These are phyloP conservation scores for Hypomyces rosellus DNA, from an alignment of 2,329 filamentous ascomycete species.

Conservation along the genomic window DNA sequence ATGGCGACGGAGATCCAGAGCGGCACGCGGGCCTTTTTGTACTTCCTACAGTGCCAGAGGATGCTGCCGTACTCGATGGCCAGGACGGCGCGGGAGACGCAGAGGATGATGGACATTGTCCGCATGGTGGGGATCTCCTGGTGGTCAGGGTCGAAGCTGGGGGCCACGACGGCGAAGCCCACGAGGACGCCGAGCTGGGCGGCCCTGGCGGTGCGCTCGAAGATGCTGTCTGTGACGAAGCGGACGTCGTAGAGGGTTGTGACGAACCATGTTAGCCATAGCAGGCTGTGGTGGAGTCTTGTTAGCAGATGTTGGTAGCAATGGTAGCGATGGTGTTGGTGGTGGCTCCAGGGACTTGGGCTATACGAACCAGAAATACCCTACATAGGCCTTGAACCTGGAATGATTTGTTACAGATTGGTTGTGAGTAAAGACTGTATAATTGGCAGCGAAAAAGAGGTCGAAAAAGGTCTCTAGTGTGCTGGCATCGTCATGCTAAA, in stretches of 20 bases:
- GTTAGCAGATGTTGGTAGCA: background rate
- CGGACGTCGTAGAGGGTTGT: constrained; percentile 60
- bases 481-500: constrained; percentile 29
- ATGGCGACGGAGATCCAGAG: constrained; percentile 30
- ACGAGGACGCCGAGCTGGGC: constrained; percentile 59
- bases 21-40: constrained; percentile 29
- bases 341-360: too few relatives aligned
- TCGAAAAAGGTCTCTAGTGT: constrained; percentile 34
- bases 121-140: constrained; percentile 33
- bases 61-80: constrained; percentile 47
- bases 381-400: constrained; percentile 30
- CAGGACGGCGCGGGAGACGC: constrained; percentile 46
- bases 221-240: constrained; percentile 57
- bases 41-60: constrained; percentile 36
- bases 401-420: constrained; percentile 25
- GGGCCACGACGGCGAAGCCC: constrained; percentile 56
- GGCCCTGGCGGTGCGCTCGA: constrained; percentile 52
- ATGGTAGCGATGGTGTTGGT: too few relatives aligned
- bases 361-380: constrained; percentile 27
- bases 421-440: constrained; percentile 49
- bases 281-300: constrained; percentile 32
- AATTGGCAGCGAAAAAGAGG: constrained; percentile 48
- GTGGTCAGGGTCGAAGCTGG: constrained; percentile 34
- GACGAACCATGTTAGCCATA: constrained; percentile 65
- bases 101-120: constrained; percentile 42